Base-by-base conservation (phyloP, 2,329 filamentous ascomycete genomes). In the Sporothrix pallida region DNA sequence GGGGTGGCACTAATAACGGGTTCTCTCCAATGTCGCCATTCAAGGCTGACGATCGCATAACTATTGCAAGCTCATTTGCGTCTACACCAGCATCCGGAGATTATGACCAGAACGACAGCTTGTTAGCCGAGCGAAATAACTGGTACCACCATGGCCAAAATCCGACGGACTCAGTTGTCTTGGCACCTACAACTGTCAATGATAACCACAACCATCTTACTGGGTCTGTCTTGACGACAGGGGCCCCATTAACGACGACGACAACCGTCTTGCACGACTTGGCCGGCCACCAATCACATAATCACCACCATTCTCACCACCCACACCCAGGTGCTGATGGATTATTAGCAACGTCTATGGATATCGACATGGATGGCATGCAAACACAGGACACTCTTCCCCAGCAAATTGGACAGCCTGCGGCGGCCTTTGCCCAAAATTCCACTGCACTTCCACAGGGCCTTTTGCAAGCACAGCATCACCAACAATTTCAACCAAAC, bases 91-190 rank as follows among this genome's bases (percentile, higher is more conserved):
- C 62, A 8, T 63, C 70, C 12, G 37, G 50, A 7, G 72, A 71
- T 3, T 44, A 50, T 7, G 72, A 71, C 31, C 63, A 52, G 7
- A 70, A n/a, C 5, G 72, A 52, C 10, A 62, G 23, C 5, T 37
- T 44, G 4, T 52, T 69, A 1, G 69, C 68, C n/a, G 72, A 74
- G 50, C 72, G 72, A 23, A 42, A 70, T 8, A 48, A 54, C 2
- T 74, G 72, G 72, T 74, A 71, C 23, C 60, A 70, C 5, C 50
- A 63, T 1, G 50, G 58, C 5, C 68, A 73, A n/a, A 70, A 62
- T 9, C n/a, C 68, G 1, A 50, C 68, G 3, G 72, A 71, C 7
- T 48, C 70, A 0, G 72, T 52, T 1, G 46, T 62, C 3, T 37
- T 73, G 17, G 70, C 72, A n/a, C 68, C 72, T 10, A 68, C 71